Base-by-base conservation (phyloP, 31 red algal genomes). In the Bonnemaisonia californica region DNA sequence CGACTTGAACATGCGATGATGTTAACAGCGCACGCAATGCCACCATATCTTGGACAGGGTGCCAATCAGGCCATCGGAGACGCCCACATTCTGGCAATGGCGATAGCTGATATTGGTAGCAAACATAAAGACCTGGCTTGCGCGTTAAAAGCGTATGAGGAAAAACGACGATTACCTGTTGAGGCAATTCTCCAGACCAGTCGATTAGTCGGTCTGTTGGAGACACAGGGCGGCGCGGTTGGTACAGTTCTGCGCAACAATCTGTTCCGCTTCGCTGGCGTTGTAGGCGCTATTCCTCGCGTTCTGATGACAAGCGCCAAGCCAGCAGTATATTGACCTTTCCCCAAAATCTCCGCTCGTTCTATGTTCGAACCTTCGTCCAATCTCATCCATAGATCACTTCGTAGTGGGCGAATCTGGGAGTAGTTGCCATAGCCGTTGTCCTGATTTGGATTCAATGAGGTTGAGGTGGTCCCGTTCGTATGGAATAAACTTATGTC, bases 21-120 rank as follows among this genome's bases (percentile, higher is more conserved):
- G n/a, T n/a, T 23, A 26, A 16, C 19, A 66, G 93, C 93, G 30
- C 93, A 95, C 47, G 93, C 93, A 54, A 86, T 95, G 80, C 77
- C 88, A 0, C 93, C 93, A 38, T 95, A 80, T 41, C 59, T 95
- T 19, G 93, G 93, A 7, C 77, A 85, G 51, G 93, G 93, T 30
- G 93, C 93, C 64, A 90, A 90, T 62, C 85, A 91, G 30, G 86
- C 86, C 3, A 86, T 95, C 7, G 74, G 82, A 26, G 93, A 90
- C 54, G 93, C 81, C 1, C 61, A 82, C 13, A 71, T 69, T 18
- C 55, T 95, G 1, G 79, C 86, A 29, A 36, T 76, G 30, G 69
- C 77, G 1, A 31, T 93, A 31, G 58, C 87, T 8, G 33, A 23
- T 33, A 83, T 90, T n/a, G 87, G 45, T 19, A 35, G 19, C 2